phyloP scores from a whole-genome alignment of 345 rosid species.

The thale cress (Arabidopsis thaliana) region TAIR10.1 NC_003076.8:7497501-7498000 shows the following conservation, averaged over 20 bases:
- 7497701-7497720: background rate
- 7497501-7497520: background rate
- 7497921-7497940: constrained; percentile 3
- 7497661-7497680: background rate
- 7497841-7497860: background rate
- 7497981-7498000: constrained; percentile 26
- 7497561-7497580: background rate
- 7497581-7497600: too few relatives aligned
- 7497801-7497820: background rate
- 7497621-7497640: background rate
- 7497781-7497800: background rate
- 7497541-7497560: background rate
- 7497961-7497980: constrained; percentile 13
- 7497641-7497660: background rate
- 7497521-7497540: background rate
- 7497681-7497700: background rate
- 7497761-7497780: background rate
- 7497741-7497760: background rate
- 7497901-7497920: constrained; percentile 7
- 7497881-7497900: background rate
- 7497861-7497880: background rate
- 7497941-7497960: background rate
- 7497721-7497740: background rate
- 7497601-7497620: background rate
- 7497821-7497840: background rate